Evolutionary conservation across 2,329 filamentous ascomycete species (phyloP), one percentile per base, ranked within the genome.

Genomic region (Pseudogymnoascus sp.): DNA sequence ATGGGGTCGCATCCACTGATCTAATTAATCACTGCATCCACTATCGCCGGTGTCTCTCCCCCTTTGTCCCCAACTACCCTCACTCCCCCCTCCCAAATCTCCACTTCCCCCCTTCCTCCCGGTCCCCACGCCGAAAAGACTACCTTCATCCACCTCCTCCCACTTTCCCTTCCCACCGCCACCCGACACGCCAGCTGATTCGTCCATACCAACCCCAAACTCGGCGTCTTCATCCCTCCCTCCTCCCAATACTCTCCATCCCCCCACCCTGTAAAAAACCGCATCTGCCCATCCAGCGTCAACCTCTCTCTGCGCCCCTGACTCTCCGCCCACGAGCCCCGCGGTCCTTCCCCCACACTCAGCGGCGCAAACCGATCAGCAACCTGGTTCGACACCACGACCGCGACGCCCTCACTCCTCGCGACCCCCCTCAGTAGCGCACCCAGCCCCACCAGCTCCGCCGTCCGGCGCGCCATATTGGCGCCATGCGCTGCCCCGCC

Each of bases 211-310:
- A 96, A 81, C 0, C 93, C 93, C 24, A 98, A 77, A 6, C 90
- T 90, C 0, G 93, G 93, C 0, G 90, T 96, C 76, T 97, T 98
- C 62, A 89, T 76, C 26, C 77, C 75, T 59, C 78, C 74, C 11
- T 76, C 71, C 19, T 77, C 74, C 26, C 75, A 70, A 14, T 50
- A 24, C 22, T 81, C 78, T 63, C 86, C 81, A 73, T 96, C 90
- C 22, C 93, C 92, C 93, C 95, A 97, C 66, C 95, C 93, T 3
- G 93, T 96, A 76, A 97, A 96, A 85, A 93, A 97, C 46, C 90
- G 84, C 74, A 97, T 91, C 75, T 98, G 93, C 75, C 97, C 90
- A 69, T 96, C 88, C 33, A 85, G 83, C 38, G 97, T 80, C 0
- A 87, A 84, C 11, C 84, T 81, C 65, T 70, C 75, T 14, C 31